A percentile compares a stretch with the other conserved stretches of the same genome.
Evolutionary conservation across 148 eudicot genomes (phyloP).

Genomic region (Selenicereus undatus): DNA sequence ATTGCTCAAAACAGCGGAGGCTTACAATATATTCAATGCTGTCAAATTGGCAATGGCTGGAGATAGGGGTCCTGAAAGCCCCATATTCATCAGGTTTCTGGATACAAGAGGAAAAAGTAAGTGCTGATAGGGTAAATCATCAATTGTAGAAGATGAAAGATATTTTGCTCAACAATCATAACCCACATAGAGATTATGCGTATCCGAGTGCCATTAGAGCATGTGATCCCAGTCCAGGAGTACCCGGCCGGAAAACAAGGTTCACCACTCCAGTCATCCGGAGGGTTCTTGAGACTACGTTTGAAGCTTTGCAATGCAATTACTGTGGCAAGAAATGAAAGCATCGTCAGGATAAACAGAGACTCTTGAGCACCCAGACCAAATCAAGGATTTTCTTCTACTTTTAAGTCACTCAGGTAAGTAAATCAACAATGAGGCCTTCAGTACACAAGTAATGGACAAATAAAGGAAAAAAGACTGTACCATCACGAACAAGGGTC

Average conservation of each 20-base stretch:
- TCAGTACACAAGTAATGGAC: background rate
- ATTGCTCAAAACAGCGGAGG: conserved; percentile 10
- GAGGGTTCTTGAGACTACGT: conserved; percentile 51
- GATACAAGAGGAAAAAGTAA: conserved; percentile 19
- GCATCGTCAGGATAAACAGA: background rate
- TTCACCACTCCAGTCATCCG: conserved; percentile 91
- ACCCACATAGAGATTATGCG: conserved; percentile 81
- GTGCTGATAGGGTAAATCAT: background rate
- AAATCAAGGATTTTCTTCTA: background rate
- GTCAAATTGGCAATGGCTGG: conserved; percentile 68
- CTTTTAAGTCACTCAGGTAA: background rate
- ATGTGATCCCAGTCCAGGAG: conserved; percentile 90
- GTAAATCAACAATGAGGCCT: background rate
- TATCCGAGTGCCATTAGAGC: conserved; percentile 59
- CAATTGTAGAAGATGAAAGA: background rate
- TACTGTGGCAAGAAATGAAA: conserved; percentile 39
- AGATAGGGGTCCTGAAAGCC: conserved; percentile 67
- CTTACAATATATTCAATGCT: conserved; percentile 68
- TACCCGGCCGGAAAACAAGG: conserved; percentile 86
- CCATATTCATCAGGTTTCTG: conserved; percentile 80
- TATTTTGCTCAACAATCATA: background rate
- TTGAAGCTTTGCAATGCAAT: conserved; percentile 58
- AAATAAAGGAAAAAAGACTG: background rate
- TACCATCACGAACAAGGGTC: conserved; percentile 83
- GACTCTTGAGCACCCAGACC: background rate